phyloP scores from a whole-genome alignment of 192 early-diverging fungal species.

The Backusella morwellensis region DNA sequence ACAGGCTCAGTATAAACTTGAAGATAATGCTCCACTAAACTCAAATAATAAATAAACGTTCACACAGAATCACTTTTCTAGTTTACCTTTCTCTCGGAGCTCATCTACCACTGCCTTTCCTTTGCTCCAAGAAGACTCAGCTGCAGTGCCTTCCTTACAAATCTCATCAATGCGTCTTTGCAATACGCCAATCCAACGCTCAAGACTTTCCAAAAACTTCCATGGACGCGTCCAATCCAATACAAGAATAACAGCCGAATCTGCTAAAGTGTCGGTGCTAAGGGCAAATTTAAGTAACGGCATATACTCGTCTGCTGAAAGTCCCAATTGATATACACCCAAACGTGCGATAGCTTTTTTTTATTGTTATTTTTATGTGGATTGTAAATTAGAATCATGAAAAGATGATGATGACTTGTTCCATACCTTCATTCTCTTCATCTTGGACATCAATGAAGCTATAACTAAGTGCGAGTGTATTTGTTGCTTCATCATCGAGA shows the following conservation, averaged over 20 bases:
- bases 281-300: conserved; percentile 73
- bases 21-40: conserved; percentile 62
- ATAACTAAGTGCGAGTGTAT: conserved; percentile 71
- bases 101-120: conserved; percentile 70
- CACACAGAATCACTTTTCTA: neutral
- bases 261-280: conserved; percentile 58
- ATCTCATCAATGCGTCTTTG: conserved; percentile 54
- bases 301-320: conserved; percentile 63
- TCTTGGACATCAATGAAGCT: conserved; percentile 84
- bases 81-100: conserved; percentile 59
- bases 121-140: conserved; percentile 52
- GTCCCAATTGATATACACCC: conserved; percentile 79
- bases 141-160: conserved; percentile 46
- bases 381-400: neutral
- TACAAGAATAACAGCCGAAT: conserved; percentile 70
- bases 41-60: neutral
- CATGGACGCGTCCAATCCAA: conserved; percentile 93
- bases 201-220: conserved; percentile 77
- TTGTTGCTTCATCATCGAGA: conserved; percentile 13
- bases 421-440: conserved; percentile 81
- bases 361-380: neutral
- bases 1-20: conserved; percentile 71
- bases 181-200: conserved; percentile 78
- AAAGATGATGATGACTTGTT: neutral
- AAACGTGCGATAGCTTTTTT: conserved; percentile 60